Conservation (phyloP, 305 asterid species). For the Fraxinus sp. region DNA sequence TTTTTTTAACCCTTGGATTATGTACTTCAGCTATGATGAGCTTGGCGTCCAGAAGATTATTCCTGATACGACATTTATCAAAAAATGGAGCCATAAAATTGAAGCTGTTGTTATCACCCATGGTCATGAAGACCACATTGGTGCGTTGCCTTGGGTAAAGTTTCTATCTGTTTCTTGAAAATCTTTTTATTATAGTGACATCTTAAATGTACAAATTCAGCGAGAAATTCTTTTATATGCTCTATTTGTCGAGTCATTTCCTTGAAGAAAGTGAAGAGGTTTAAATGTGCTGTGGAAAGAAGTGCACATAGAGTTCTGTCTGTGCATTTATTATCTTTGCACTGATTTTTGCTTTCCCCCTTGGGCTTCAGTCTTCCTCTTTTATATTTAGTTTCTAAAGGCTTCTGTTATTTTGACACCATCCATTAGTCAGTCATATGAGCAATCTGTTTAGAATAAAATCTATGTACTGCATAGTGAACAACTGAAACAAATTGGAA, state of each 20-base stretch:
- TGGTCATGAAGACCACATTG: constrained; percentile 99
- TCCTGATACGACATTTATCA: constrained; percentile 91
- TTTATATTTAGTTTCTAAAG: neutral
- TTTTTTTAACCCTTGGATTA: constrained; percentile 10
- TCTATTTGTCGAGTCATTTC: neutral
- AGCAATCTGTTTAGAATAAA: neutral
- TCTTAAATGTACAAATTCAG: neutral
- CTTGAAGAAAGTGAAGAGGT: neutral
- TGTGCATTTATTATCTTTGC: neutral
- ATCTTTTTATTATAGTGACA: neutral
- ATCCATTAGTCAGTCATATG: neutral
- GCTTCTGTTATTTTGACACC: neutral
- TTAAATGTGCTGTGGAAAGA: constrained; percentile 1
- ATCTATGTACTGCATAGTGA: neutral
- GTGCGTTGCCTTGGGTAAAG: constrained; percentile 99
- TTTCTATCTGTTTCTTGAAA: constrained; percentile 48
- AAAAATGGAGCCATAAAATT: constrained; percentile 97
- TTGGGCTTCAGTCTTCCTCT: neutral
- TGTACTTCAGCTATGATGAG: constrained; percentile 66
- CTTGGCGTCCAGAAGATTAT: constrained; percentile 97
- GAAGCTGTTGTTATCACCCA: constrained; percentile 98
- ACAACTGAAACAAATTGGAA: neutral
- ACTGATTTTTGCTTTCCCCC: too few species aligned
- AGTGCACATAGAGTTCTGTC: neutral
- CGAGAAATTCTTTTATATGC: neutral